A percentile compares a stretch with the other conserved stretches of the same genome.
phyloP scores from a whole-genome alignment of 495 filamentous ascomycete genomes.

The Choiromyces venosus region DNA sequence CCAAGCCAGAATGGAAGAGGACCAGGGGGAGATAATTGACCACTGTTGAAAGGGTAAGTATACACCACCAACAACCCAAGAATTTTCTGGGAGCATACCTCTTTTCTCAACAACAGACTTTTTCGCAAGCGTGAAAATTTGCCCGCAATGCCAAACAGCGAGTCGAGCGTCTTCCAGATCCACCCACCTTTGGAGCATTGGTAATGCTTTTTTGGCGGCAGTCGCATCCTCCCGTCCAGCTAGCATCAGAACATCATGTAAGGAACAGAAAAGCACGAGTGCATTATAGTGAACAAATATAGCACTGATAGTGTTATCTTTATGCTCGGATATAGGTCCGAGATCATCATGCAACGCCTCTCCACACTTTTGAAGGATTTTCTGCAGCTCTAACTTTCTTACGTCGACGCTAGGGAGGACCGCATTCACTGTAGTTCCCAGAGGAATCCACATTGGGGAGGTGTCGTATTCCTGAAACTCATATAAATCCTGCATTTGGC shows the following conservation, averaged over 20 bases:
- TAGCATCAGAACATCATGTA: not conserved
- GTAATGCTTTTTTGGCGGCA: not conserved
- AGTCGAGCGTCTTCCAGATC: not conserved
- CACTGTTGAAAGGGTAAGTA: not conserved
- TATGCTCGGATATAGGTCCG: not conserved
- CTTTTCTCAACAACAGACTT: not conserved
- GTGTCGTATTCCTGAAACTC: not conserved
- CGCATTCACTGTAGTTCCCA: not conserved
- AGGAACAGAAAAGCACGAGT: not conserved
- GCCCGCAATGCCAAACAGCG: not conserved
- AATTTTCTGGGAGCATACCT: not conserved
- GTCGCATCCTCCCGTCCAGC: not conserved
- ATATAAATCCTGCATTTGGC: constrained; percentile 2
- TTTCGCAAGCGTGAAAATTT: not conserved
- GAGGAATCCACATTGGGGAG: not conserved
- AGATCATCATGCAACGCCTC: not conserved
- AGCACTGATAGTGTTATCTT: not conserved
- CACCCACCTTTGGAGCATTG: not conserved
- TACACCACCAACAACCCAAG: not conserved
- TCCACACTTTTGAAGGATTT: not conserved
- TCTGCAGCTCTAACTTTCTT: not conserved
- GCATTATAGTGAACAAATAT: constrained; percentile 3
- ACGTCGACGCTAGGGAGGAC: not conserved
- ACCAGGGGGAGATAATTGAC: not conserved
- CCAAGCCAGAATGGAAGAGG: not conserved